A percentile compares a stretch with the other conserved stretches of the same genome.
Conservation (phyloP, 345 rosid genomes). For the Jatropha curcas region DNA sequence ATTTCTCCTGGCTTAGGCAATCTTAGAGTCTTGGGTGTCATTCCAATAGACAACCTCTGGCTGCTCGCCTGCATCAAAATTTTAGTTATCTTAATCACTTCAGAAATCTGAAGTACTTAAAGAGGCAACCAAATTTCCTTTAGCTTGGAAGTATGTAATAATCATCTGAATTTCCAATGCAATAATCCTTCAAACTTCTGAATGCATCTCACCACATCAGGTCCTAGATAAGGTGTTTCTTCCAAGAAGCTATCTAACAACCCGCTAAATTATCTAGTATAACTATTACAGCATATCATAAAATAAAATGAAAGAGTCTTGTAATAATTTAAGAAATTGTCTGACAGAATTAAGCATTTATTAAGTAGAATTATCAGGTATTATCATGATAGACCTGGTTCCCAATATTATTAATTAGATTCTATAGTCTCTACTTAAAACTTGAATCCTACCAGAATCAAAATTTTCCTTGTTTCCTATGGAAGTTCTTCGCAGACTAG, state of each 20-base stretch:
- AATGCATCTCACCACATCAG: neutral
- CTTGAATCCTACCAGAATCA: neutral
- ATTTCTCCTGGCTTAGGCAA: conserved; percentile 87
- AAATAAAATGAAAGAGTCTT: too few species aligned
- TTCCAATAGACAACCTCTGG: conserved; percentile 86
- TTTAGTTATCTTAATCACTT: conserved; percentile 1
- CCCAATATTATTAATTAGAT: neutral
- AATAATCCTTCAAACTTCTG: too few species aligned
- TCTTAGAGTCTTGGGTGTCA: conserved; percentile 85
- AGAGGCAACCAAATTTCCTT: neutral
- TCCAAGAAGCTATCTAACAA: neutral
- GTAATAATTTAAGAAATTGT: neutral
- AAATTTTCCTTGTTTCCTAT: too few species aligned
- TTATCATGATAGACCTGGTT: neutral
- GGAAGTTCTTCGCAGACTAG: neutral
- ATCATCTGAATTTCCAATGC: neutral
- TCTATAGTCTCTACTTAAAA: neutral
- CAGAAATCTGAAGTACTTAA: neutral
- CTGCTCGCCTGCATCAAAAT: conserved; percentile 49
- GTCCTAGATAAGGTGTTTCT: neutral
- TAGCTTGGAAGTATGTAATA: neutral
- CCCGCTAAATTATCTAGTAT: neutral
- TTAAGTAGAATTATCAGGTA: neutral
- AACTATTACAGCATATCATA: too few species aligned
- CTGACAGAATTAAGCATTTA: neutral